These are phyloP conservation scores for Nothophoma quercina DNA, from an alignment of 2,329 filamentous ascomycete species.

Conservation along the genomic window DNA sequence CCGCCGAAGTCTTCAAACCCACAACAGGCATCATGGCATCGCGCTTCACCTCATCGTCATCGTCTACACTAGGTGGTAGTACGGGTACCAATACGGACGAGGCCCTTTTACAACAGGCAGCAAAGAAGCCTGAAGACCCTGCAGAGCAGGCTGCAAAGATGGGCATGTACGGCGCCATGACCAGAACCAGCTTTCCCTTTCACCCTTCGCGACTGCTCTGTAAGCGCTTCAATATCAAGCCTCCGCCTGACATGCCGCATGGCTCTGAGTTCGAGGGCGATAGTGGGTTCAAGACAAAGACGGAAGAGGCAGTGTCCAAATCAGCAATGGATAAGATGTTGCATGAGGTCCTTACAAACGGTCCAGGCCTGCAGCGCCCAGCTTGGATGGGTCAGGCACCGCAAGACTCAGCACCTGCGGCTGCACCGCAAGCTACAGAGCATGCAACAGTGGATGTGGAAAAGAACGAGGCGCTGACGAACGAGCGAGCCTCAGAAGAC, in stretches of 20 bases:
- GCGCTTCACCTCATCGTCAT: conserved; percentile 74
- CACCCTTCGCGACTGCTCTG: conserved; percentile 86
- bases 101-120: conserved; percentile 55
- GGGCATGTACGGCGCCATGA: conserved; percentile 93
- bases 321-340: conserved; percentile 57
- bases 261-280: conserved; percentile 56
- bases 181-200: conserved; percentile 74
- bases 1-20: conserved; percentile 84
- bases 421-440: conserved; percentile 4
- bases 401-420: conserved; percentile 2
- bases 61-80: conserved; percentile 42
- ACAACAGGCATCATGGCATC: conserved; percentile 93
- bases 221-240: conserved; percentile 89
- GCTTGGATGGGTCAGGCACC: conserved; percentile 34
- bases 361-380: conserved; percentile 38
- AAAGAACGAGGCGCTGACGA: conserved; percentile 80
- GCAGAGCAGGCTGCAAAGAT: conserved; percentile 86
- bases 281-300: conserved; percentile 29
- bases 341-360: conserved; percentile 40
- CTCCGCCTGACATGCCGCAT: conserved; percentile 71
- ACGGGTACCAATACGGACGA: conserved; percentile 37
- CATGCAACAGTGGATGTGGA: conserved; percentile 69
- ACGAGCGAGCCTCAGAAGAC: conserved; percentile 75
- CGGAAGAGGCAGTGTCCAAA: conserved; percentile 61
- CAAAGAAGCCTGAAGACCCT: conserved; percentile 72